Evolutionary conservation across 345 rosid species (phyloP).

Genomic region (Eucalyptus grandis): DNA sequence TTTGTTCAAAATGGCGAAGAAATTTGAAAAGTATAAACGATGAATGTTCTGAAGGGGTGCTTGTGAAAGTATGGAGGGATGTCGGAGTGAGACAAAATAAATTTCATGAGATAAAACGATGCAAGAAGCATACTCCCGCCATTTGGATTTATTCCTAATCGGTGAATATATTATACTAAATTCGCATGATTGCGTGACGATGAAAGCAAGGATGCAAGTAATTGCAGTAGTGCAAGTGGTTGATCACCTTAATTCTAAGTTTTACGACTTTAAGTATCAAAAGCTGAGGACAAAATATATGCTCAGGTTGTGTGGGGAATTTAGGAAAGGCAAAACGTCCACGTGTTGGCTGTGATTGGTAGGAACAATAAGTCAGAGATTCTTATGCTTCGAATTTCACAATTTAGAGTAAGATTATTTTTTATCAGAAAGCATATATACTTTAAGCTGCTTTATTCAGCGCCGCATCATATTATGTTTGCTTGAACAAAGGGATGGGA

Average conservation of each 20-base stretch:
- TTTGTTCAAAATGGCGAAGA: background rate
- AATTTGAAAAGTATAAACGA: background rate
- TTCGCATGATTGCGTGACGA: background rate
- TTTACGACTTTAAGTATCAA: background rate
- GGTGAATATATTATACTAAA: background rate
- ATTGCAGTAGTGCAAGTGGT: background rate
- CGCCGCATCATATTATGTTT: background rate
- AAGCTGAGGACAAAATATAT: background rate
- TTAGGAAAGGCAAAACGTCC: background rate
- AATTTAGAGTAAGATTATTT: background rate
- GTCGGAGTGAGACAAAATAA: fast-evolving
- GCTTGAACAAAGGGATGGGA: background rate
- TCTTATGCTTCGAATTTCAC: background rate
- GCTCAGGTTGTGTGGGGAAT: background rate
- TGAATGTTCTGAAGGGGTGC: fast-evolving
- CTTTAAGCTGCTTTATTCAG: background rate
- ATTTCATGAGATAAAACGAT: background rate
- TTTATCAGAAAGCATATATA: background rate
- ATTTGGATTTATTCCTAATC: background rate
- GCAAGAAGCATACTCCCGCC: background rate
- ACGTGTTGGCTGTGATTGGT: background rate
- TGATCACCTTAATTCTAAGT: background rate
- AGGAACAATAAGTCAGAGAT: background rate
- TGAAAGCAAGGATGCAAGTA: background rate
- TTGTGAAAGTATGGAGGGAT: background rate